Base-by-base conservation (phyloP, 305 asterid species). In the Fraxinus angustifolia region DNA sequence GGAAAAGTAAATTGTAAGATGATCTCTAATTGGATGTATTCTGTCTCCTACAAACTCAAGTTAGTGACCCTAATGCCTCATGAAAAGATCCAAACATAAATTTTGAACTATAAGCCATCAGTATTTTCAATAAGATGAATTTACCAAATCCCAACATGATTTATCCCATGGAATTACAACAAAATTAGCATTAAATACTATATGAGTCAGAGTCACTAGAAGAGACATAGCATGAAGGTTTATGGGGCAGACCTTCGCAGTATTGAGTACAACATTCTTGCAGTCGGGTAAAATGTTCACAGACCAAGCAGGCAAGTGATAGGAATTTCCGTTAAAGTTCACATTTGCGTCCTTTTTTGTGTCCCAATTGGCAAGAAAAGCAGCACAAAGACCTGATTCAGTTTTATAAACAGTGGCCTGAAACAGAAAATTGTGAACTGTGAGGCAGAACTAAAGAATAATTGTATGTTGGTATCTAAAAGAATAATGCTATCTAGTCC, bases 211-310 rank as follows among this genome's bases (percentile, higher is more conserved):
- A 30, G 1, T 68, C 73, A 17, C 21, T 12, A 28, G 75, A 16
- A 68, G 75, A 68, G 75, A 16, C 28, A 21, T 16, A 50, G 83
- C 14, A n/a, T 38, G 11, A 73, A 75, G 81, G 75, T 74, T 79
- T 19, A 38, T 16, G 77, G 85, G 35, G 35, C 90, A 34, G 87
- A 96, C 98, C 94, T 94, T 92, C 11, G 98, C 99, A 71, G 99
- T 88, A 76, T 93, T 94, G 77, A 90, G 87, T 67, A 84, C 97
- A 40, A 93, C 99, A 60, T 80, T 92, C 86, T 90, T 91, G 94
- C 99, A 94, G 90, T 96, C 98, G 10, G 98, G 98, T 85, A 96
- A 88, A 87, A 96, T 91, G 95, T 98, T 94, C 84, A 96, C 98
- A 40, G 98, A 94, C 98, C 98, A 94, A 30, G 97, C 97, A 28